These are phyloP conservation scores for Bothriochloa decipiens DNA, from an alignment of 176 grass and related monocot genomes.

Conservation along the genomic window DNA sequence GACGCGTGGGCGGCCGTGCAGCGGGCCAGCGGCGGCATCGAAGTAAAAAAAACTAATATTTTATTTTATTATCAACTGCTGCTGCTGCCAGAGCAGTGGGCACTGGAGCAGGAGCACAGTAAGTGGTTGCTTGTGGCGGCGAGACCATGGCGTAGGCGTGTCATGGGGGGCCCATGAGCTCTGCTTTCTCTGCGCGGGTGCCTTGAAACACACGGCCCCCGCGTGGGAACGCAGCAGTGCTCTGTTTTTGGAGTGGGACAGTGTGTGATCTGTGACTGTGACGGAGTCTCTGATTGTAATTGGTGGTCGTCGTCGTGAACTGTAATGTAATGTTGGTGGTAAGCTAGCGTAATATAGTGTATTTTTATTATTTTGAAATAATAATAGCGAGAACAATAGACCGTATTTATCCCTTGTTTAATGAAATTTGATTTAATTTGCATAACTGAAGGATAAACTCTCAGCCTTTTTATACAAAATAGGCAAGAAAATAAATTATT, in stretches of 20 bases:
- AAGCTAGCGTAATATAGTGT: no score
- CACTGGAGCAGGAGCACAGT: no score
- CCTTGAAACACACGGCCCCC: conserved; percentile 49
- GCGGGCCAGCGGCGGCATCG: not conserved
- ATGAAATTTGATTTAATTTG: no score
- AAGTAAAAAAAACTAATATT: conserved; percentile 21
- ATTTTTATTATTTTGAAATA: no score
- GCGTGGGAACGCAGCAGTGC: not conserved
- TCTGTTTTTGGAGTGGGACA: not conserved
- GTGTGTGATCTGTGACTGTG: no score
- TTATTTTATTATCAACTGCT: conserved; percentile 8
- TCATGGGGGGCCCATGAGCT: conserved; percentile 10
- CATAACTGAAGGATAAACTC: no score
- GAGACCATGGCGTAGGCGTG: not conserved
- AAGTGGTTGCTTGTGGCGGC: conserved; percentile 21
- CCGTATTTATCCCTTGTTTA: no score
- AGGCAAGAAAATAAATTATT: no score
- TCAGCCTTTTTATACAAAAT: no score
- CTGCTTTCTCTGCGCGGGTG: conserved; percentile 29
- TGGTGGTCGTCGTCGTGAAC: not conserved
- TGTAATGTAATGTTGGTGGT: not conserved
- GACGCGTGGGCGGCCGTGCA: not conserved
- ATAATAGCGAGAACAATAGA: no score
- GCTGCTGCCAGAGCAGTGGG: not conserved
- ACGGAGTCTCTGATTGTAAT: not conserved